These are phyloP conservation scores for Lablab purpureus DNA, from an alignment of 306 rosid genomes.

Conservation along the genomic window DNA sequence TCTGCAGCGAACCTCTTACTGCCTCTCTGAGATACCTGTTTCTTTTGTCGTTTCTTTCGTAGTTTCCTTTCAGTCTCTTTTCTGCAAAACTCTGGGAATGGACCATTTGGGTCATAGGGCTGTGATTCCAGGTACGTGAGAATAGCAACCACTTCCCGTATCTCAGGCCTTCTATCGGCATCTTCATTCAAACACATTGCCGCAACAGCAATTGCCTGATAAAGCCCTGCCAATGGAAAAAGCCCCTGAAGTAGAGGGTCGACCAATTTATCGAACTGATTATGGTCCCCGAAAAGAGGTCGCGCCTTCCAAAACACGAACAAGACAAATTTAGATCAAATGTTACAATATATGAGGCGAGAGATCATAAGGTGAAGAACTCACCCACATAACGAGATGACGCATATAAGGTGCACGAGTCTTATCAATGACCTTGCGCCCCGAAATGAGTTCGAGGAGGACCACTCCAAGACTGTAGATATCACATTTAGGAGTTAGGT, in stretches of 20 bases:
- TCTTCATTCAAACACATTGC: conserved; percentile 91
- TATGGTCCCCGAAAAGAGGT: conserved; percentile 72
- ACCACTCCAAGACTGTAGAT: conserved; percentile 90
- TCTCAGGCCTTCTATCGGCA: conserved; percentile 78
- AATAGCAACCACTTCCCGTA: conserved; percentile 82
- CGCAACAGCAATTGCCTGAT: conserved; percentile 85
- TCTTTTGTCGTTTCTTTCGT: too few species aligned
- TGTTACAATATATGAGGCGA: too few species aligned
- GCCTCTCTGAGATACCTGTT: too few species aligned
- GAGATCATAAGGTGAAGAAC: not conserved
- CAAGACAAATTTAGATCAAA: too few species aligned
- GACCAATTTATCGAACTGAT: conserved; percentile 73
- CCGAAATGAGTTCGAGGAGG: conserved; percentile 82
- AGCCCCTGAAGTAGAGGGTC: conserved; percentile 81
- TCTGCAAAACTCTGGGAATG: too few species aligned
- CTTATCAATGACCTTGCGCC: conserved; percentile 80
- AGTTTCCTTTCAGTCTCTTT: too few species aligned
- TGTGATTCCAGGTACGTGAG: conserved; percentile 59
- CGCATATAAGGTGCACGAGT: conserved; percentile 64
- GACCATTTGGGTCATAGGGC: too few species aligned
- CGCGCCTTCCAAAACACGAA: conserved; percentile 46
- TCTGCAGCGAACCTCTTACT: not conserved
- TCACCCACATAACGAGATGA: conserved; percentile 77
- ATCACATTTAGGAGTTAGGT: conserved; percentile 79
- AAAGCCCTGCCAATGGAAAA: conserved; percentile 74